phyloP scores from a whole-genome alignment of 2,329 filamentous ascomycete species.

The Blastomyces percursus region DNA sequence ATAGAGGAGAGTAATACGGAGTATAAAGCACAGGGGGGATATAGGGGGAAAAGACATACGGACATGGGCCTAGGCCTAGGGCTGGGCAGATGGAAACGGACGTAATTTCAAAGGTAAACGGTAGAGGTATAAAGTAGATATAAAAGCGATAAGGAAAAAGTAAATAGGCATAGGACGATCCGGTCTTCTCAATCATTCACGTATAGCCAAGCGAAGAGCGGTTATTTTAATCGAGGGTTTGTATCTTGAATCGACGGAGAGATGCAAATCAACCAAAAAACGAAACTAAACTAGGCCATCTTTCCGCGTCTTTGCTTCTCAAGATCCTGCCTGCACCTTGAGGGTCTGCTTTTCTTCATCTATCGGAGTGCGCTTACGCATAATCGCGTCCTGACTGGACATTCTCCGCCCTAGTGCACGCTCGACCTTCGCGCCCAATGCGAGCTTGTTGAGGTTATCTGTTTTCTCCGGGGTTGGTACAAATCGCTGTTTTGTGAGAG shows the following conservation, averaged over 20 bases:
- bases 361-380: constrained; percentile 51
- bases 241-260: neutral
- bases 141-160: neutral
- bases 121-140: neutral
- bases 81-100: too few species aligned
- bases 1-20: neutral
- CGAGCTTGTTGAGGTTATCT: constrained; percentile 72
- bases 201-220: neutral
- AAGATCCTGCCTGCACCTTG: constrained; percentile 8
- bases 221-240: neutral
- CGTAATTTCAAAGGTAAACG: neutral
- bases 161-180: neutral
- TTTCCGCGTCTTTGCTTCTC: neutral
- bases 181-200: neutral
- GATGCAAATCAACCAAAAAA: neutral
- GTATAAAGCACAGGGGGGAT: neutral
- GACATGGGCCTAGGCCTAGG: too few species aligned
- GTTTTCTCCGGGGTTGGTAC: constrained; percentile 67
- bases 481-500: constrained; percentile 70
- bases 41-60: neutral
- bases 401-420: constrained; percentile 76
- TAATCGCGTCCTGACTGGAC: constrained; percentile 71
- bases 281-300: neutral
- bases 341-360: constrained; percentile 29
- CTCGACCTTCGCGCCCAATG: constrained; percentile 81